Conservation (phyloP, 2,329 filamentous ascomycete species). For the Penicillium sp. region DNA sequence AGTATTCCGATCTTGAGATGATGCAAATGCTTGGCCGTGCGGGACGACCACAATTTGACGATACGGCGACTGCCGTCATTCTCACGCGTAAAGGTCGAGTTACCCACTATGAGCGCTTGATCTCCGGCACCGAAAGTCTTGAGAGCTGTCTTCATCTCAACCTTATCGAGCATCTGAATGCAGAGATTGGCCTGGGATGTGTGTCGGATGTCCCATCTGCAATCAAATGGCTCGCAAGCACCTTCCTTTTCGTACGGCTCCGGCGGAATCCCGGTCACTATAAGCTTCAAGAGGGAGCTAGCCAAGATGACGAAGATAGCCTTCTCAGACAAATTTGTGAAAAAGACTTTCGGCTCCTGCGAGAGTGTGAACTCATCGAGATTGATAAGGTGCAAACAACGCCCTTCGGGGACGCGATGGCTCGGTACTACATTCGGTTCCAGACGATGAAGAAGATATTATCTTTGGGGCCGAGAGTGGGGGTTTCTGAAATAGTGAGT, state of each 20-base stretch:
- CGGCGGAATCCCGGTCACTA: conserved; percentile 67
- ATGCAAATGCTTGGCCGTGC: conserved; percentile 89
- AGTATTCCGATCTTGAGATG: conserved; percentile 75
- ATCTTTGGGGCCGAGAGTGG: conserved; percentile 54
- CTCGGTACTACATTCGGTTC: conserved; percentile 72
- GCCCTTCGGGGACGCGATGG: conserved; percentile 73
- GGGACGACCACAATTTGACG: conserved; percentile 76
- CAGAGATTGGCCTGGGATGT: conserved; percentile 71
- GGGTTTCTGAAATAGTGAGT: conserved; percentile 63
- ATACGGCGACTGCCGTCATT: conserved; percentile 69
- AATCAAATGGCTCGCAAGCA: conserved; percentile 67
- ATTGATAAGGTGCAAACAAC: conserved; percentile 54
- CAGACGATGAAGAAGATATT: conserved; percentile 71
- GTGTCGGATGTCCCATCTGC: conserved; percentile 60
- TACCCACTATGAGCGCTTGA: conserved; percentile 63
- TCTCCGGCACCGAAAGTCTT: conserved; percentile 64
- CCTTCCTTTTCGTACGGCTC: conserved; percentile 71
- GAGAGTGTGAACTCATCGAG: conserved; percentile 54
- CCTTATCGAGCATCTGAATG: conserved; percentile 76
- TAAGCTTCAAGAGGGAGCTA: conserved; percentile 52
- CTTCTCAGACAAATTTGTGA: conserved; percentile 65
- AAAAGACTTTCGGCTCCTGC: conserved; percentile 60
- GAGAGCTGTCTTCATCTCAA: conserved; percentile 76
- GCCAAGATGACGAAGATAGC: conserved; percentile 52
- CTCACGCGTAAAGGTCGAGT: conserved; percentile 65